Percentiles rank a stretch among this genome's conserved stretches.
Evolutionary conservation across 768 basidiomycete species (phyloP).

Genomic region (Pleurotus ostreatus): DNA sequence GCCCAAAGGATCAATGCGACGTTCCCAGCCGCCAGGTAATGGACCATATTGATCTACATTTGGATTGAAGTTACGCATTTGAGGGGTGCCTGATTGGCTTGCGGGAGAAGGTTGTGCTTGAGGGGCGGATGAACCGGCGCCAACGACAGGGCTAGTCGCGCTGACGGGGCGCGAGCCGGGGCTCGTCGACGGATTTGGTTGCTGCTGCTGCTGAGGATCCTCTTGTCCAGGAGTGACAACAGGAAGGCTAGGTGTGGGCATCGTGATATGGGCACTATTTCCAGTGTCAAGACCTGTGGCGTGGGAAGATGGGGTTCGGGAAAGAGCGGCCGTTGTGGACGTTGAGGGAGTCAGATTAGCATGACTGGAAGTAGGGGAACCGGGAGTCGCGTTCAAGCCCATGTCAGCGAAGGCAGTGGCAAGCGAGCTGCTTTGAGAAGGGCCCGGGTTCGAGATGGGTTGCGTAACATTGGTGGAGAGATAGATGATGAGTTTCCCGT

Average conservation of each 20-base stretch:
- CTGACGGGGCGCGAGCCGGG: conserved; percentile 23
- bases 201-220: conserved; percentile 19
- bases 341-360: conserved; percentile 35
- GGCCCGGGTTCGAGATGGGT: conserved; percentile 82
- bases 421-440: conserved; percentile 61
- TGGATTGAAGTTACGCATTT: conserved; percentile 87
- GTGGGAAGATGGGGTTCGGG: conserved; percentile 67
- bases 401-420: conserved; percentile 59
- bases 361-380: conserved; percentile 54
- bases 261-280: conserved; percentile 15
- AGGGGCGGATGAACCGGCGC: conserved; percentile 16
- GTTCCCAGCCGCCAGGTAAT: conserved; percentile 91
- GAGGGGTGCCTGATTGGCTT: conserved; percentile 42
- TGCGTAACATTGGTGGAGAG: conserved; percentile 87
- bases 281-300: conserved; percentile 46
- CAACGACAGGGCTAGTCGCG: conserved; percentile 9
- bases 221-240: conserved; percentile 19
- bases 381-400: conserved; percentile 54
- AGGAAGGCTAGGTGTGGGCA: conserved; percentile 19
- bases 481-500: conserved; percentile 96
- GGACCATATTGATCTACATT: conserved; percentile 92
- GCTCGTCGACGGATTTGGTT: conserved; percentile 16
- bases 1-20: conserved; percentile 93
- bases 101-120: conserved; percentile 29
- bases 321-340: conserved; percentile 39